Percentiles rank a stretch among this genome's conserved stretches.
Evolutionary conservation across 257 asterid genomes (phyloP).

Genomic region (Fraxinus excelsior): DNA sequence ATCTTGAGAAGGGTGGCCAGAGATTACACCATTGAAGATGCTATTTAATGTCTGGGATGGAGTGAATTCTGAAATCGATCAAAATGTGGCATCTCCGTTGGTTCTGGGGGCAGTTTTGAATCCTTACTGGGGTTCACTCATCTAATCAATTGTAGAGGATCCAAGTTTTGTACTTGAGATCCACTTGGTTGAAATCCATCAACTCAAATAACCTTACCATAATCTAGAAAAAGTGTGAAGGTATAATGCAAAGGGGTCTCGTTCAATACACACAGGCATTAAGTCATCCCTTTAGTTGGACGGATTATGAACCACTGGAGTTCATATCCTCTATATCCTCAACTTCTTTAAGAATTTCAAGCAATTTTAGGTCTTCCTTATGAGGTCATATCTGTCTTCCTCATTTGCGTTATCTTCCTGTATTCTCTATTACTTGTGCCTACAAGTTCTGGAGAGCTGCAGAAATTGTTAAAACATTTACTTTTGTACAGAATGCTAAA

Average conservation of each 20-base stretch:
- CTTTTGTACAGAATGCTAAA: too few species aligned
- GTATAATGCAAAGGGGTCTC: background rate
- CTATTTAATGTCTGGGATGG: background rate
- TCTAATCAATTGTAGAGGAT: background rate
- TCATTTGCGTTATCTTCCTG: background rate
- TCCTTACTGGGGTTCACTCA: background rate
- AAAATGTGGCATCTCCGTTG: background rate
- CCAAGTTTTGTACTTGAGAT: background rate
- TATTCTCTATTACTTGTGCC: background rate
- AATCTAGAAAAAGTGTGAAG: background rate
- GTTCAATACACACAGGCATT: background rate
- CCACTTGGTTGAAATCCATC: background rate
- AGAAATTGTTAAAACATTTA: background rate
- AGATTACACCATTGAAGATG: background rate
- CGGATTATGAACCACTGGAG: too few species aligned
- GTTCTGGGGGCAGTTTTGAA: background rate
- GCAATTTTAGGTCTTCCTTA: too few species aligned
- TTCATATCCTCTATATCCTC: too few species aligned
- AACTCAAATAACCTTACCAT: background rate
- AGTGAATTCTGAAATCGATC: background rate
- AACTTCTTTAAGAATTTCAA: too few species aligned
- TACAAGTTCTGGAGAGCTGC: background rate
- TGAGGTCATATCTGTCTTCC: too few species aligned
- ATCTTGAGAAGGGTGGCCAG: background rate
- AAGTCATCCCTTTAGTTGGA: background rate